These are phyloP conservation scores for Asterella californica DNA, from an alignment of 225 moss, liverwort and hornwort species.

Conservation along the genomic window DNA sequence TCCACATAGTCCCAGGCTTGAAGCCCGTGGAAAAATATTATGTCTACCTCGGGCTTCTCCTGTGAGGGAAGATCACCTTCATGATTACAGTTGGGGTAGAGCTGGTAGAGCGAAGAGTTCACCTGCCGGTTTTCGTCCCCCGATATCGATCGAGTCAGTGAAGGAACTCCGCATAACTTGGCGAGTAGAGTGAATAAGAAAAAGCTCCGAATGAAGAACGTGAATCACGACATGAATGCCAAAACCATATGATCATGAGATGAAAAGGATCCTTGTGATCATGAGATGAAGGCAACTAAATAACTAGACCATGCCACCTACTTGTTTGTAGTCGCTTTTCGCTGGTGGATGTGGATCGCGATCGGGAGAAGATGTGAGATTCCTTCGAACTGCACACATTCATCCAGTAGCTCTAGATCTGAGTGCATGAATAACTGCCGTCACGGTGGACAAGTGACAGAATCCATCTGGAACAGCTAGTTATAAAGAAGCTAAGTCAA, in stretches of 20 bases:
- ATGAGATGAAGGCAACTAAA: background rate
- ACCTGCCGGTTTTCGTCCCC: background rate
- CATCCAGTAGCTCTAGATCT: too few relatives aligned
- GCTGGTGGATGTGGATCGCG: background rate
- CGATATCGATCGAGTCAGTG: background rate
- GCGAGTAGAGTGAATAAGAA: background rate
- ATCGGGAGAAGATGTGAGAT: background rate
- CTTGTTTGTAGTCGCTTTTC: background rate
- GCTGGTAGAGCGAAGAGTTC: background rate
- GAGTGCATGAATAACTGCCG: too few relatives aligned
- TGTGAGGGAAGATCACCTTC: background rate
- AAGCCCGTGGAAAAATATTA: conserved; percentile 45
- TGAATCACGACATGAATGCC: background rate
- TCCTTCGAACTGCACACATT: background rate
- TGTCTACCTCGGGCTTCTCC: conserved; percentile 28
- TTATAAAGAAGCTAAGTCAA: too few relatives aligned
- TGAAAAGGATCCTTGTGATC: background rate
- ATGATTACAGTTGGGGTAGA: background rate
- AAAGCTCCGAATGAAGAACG: background rate
- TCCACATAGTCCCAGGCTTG: conserved; percentile 25
- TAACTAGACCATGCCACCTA: too few relatives aligned
- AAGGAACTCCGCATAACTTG: too few relatives aligned
- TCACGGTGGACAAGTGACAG: too few relatives aligned
- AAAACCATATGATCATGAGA: background rate
- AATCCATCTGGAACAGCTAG: too few relatives aligned